Conservation (phyloP, 805 yeast species). For the Metschnikowia baotianmanensis region DNA sequence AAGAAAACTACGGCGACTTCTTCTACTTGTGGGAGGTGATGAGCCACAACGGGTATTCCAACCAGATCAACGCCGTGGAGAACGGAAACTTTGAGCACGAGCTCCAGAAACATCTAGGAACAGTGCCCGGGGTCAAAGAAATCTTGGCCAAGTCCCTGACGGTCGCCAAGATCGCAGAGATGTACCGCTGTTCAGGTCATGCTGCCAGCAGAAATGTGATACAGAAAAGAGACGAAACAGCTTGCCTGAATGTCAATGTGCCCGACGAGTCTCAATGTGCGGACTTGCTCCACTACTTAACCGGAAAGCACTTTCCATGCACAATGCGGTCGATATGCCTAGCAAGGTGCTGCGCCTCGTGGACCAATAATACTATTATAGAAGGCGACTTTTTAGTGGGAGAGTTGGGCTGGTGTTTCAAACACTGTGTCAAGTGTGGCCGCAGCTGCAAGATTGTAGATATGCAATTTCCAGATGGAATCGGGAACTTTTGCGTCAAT, state of each 20-base stretch:
- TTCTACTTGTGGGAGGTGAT: constrained; percentile 7
- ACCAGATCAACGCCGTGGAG: background rate
- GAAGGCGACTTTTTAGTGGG: background rate
- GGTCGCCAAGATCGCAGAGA: background rate
- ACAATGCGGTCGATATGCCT: background rate
- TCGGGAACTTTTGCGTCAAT: background rate
- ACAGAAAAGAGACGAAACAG: background rate
- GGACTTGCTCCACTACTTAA: background rate
- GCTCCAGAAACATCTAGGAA: background rate
- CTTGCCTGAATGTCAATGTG: background rate
- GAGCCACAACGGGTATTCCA: constrained; percentile 3
- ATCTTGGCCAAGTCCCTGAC: constrained; percentile 1
- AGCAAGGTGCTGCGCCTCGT: background rate
- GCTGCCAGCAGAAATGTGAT: background rate
- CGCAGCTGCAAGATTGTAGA: constrained; percentile 1
- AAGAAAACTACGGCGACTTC: constrained; percentile 4
- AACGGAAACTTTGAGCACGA: constrained; percentile 1
- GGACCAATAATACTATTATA: background rate
- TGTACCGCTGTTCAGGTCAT: background rate
- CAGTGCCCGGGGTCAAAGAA: background rate
- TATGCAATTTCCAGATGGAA: background rate
- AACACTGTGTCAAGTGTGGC: background rate
- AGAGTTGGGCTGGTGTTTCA: background rate
- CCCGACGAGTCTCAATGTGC: background rate
- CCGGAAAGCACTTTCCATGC: background rate